phyloP scores from a whole-genome alignment of 768 basidiomycete species.

The Clavaria fumosa region DNA sequence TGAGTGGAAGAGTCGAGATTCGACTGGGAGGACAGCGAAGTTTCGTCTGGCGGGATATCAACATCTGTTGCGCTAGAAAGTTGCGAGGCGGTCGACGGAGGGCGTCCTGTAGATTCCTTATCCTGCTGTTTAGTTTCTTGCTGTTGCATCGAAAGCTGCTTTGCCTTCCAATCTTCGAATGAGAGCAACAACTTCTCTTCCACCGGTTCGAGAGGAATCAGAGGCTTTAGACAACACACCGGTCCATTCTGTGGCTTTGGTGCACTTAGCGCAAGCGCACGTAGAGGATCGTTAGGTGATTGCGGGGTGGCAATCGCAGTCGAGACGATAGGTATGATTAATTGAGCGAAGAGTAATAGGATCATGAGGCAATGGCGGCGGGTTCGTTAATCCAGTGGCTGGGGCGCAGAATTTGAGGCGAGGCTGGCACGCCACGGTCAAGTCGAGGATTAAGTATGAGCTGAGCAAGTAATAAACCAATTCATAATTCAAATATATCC shows the following conservation, averaged over 20 bases:
- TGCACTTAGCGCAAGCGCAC: conserved; percentile 32
- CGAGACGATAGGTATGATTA: too few relatives aligned
- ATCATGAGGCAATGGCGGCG: too few relatives aligned
- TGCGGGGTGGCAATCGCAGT: too few relatives aligned
- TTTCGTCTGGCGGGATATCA: not conserved
- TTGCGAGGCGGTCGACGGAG: conserved; percentile 6
- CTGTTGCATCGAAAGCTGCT: conserved; percentile 30
- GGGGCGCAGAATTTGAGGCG: too few relatives aligned
- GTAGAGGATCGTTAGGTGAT: conserved; percentile 44
- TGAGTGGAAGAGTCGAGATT: conserved; percentile 6
- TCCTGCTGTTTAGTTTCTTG: conserved; percentile 16
- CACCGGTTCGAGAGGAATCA: conserved; percentile 27
- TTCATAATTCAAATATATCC: too few relatives aligned
- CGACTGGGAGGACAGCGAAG: not conserved
- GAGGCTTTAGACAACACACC: conserved; percentile 53
- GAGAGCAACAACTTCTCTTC: conserved; percentile 59
- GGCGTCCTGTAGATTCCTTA: conserved; percentile 14
- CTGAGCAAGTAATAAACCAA: too few relatives aligned
- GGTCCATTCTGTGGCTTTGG: conserved; percentile 39
- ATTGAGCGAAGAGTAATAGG: too few relatives aligned
- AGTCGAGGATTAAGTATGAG: too few relatives aligned
- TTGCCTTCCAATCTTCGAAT: conserved; percentile 83
- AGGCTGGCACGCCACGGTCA: too few relatives aligned
- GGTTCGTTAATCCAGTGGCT: too few relatives aligned
- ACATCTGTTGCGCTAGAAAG: conserved; percentile 5